Evolutionary conservation across 2,329 filamentous ascomycete genomes (phyloP).

Genomic region (Curvularia sp.): DNA sequence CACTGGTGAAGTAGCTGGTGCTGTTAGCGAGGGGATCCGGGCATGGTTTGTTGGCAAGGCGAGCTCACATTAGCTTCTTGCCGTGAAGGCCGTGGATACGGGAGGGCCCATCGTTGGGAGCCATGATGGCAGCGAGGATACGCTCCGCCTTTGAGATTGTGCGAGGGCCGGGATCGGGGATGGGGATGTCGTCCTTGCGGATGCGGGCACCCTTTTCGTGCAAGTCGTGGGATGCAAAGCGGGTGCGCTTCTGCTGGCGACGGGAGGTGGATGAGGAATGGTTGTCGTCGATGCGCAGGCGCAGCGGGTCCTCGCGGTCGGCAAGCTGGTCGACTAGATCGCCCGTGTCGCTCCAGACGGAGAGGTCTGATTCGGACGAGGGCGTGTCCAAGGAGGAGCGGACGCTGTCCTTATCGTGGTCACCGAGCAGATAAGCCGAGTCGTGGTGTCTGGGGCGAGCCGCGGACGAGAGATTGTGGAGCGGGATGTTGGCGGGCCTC

Average conservation of each 20-base stretch:
- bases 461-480: slow-evolving; percentile 71
- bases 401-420: slow-evolving; percentile 59
- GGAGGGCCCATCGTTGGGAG: slow-evolving; percentile 70
- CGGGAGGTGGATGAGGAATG: slow-evolving; percentile 53
- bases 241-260: slow-evolving; percentile 68
- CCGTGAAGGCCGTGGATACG: slow-evolving; percentile 92
- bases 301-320: slow-evolving; percentile 81
- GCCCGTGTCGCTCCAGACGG: slow-evolving; percentile 91
- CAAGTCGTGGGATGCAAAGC: slow-evolving; percentile 64
- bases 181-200: slow-evolving; percentile 77
- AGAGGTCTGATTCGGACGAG: slow-evolving; percentile 71
- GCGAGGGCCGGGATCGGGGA: slow-evolving; percentile 72
- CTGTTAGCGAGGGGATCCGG: slow-evolving; percentile 15
- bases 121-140: slow-evolving; percentile 83
- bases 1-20: slow-evolving; percentile 87
- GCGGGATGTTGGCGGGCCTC: slow-evolving; percentile 85
- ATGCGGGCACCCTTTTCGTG: slow-evolving; percentile 55
- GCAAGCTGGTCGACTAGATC: slow-evolving; percentile 92
- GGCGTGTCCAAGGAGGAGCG: slow-evolving; percentile 62
- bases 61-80: slow-evolving; percentile 84
- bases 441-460: slow-evolving; percentile 50
- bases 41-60: not conserved
- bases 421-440: slow-evolving; percentile 50
- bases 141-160: slow-evolving; percentile 71
- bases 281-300: slow-evolving; percentile 71